These are phyloP conservation scores for Globisporangium heterothallicum DNA, from an alignment of 352 stramenopile species.

Conservation along the genomic window DNA sequence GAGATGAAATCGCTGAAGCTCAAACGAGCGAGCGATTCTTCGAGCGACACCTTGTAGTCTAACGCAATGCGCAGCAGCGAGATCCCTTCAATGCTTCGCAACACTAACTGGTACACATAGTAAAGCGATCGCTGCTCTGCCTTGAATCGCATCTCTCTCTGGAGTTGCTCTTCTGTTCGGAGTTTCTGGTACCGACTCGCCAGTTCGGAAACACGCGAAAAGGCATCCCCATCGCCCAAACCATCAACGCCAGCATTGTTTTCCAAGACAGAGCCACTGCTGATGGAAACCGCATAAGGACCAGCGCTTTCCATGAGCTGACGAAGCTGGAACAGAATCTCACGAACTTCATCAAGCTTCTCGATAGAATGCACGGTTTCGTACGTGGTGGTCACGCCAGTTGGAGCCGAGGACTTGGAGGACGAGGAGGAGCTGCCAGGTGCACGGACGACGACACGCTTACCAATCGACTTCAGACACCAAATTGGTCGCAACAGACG, in stretches of 20 bases:
- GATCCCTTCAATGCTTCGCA: conserved; percentile 76
- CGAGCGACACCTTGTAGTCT: conserved; percentile 64
- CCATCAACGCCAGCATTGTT: conserved; percentile 49
- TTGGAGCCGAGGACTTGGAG: conserved; percentile 7
- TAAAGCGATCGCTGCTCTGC: conserved; percentile 79
- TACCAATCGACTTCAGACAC: conserved; percentile 54
- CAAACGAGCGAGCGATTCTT: conserved; percentile 56
- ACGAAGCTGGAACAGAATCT: conserved; percentile 78
- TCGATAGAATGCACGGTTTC: conserved; percentile 38
- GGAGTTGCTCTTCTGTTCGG: conserved; percentile 64
- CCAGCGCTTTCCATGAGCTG: conserved; percentile 77
- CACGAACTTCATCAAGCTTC: conserved; percentile 64
- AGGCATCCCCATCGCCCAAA: conserved; percentile 25
- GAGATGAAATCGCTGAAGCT: conserved; percentile 77
- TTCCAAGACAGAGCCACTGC: conserved; percentile 44
- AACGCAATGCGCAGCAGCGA: conserved; percentile 60
- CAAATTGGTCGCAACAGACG: conserved; percentile 79
- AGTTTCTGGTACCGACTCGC: conserved; percentile 67
- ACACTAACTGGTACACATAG: conserved; percentile 70
- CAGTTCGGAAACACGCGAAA: conserved; percentile 60
- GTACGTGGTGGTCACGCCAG: conserved; percentile 24
- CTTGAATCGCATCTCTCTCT: conserved; percentile 73
- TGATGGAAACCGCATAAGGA: conserved; percentile 74
- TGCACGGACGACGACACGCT: conserved; percentile 25
- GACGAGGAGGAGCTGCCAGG: conserved; percentile 16